Evolutionary conservation across 2,329 filamentous ascomycete species (phyloP).

Genomic region (Proliferodiscus dingleyae): DNA sequence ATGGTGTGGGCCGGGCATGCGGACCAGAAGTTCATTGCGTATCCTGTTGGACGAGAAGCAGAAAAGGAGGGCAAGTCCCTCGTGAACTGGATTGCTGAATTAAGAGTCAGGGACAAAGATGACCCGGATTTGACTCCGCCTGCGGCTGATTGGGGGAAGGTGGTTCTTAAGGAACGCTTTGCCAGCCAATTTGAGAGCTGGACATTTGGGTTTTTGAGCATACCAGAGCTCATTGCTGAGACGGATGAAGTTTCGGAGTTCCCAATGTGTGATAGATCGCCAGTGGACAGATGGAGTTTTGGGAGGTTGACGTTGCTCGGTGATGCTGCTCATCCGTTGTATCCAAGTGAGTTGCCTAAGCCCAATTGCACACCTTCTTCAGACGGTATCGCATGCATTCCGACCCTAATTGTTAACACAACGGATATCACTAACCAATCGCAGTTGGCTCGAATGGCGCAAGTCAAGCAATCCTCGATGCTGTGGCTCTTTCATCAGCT

Average conservation of each 20-base stretch:
- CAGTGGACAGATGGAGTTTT: slow-evolving; percentile 37
- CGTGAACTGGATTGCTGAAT: slow-evolving; percentile 44
- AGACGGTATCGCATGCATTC: too few relatives aligned
- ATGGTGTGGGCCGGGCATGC: slow-evolving; percentile 45
- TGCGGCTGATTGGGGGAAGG: slow-evolving; percentile 40
- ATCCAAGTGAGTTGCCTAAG: slow-evolving; percentile 29
- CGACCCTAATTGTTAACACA: too few relatives aligned
- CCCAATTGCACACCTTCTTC: too few relatives aligned
- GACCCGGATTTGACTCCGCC: slow-evolving; percentile 41
- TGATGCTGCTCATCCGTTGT: slow-evolving; percentile 38
- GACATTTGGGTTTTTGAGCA: slow-evolving; percentile 39
- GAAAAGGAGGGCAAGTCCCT: slow-evolving; percentile 34
- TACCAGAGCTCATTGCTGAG: slow-evolving; percentile 38
- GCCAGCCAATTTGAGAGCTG: slow-evolving; percentile 36
- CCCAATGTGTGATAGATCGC: slow-evolving; percentile 42
- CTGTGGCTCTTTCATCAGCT: slow-evolving; percentile 35
- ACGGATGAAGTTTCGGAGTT: slow-evolving; percentile 42
- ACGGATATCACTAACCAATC: neutral
- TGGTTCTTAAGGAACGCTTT: slow-evolving; percentile 38
- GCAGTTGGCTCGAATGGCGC: slow-evolving; percentile 38
- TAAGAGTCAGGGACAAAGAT: slow-evolving; percentile 37
- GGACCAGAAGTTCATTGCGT: slow-evolving; percentile 44
- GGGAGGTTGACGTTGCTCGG: slow-evolving; percentile 36
- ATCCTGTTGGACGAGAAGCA: slow-evolving; percentile 38
- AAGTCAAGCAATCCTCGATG: slow-evolving; percentile 41